A percentile compares a stretch with the other conserved stretches of the same genome.
phyloP scores from a whole-genome alignment of 805 yeast genomes.

The Candida oleophila region DNA sequence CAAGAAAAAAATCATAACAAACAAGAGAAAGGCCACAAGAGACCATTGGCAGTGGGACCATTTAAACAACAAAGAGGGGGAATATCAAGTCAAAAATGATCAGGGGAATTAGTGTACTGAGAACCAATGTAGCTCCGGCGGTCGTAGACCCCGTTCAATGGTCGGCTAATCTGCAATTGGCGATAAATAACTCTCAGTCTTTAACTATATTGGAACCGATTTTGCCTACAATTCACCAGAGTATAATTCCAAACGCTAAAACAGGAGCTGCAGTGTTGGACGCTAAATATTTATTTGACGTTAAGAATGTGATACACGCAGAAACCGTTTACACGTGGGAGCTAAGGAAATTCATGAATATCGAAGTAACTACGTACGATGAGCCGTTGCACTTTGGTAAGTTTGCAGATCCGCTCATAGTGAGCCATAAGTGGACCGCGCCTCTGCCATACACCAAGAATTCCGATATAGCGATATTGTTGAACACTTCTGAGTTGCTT shows the following conservation, averaged over 20 bases:
- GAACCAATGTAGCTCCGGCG: conserved; percentile 14
- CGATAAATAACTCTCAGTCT: conserved; percentile 33
- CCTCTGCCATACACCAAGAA: conserved; percentile 21
- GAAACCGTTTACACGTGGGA: conserved; percentile 28
- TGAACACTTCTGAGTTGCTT: conserved; percentile 38
- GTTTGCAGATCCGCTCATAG: conserved; percentile 32
- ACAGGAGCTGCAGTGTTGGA: conserved; percentile 15
- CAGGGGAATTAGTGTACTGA: conserved; percentile 11
- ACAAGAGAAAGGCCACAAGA: background rate
- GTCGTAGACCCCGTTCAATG: conserved; percentile 29
- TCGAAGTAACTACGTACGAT: conserved; percentile 24
- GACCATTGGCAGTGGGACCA: too few relatives aligned
- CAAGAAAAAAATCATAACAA: background rate
- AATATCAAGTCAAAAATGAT: conserved; percentile 8
- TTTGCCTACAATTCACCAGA: conserved; percentile 30
- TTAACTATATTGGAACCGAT: conserved; percentile 38
- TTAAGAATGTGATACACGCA: conserved; percentile 22
- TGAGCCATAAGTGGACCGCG: conserved; percentile 35
- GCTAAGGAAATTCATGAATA: conserved; percentile 25
- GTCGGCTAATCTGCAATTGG: conserved; percentile 35
- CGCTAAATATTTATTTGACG: conserved; percentile 24
- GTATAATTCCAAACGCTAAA: conserved; percentile 12
- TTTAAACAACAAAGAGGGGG: too few relatives aligned
- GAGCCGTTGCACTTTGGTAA: conserved; percentile 29
- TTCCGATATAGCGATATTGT: conserved; percentile 31